A percentile compares a stretch with the other conserved stretches of the same genome.
Conservation (phyloP, 2,329 filamentous ascomycete genomes). For the Metarhizium sp. region DNA sequence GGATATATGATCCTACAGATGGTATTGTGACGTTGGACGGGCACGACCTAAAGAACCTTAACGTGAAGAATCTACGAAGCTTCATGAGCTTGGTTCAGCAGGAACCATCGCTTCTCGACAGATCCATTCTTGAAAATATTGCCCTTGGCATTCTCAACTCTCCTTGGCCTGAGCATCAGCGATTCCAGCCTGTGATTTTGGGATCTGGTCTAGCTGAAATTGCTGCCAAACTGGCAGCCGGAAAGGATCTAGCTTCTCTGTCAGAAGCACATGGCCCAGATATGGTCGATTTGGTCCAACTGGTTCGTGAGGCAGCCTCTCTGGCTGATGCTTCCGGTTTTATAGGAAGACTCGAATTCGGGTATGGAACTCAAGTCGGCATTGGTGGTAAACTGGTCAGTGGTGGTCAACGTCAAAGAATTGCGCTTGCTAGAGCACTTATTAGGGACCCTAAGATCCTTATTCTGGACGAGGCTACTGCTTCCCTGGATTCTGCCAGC, state of each 20-base stretch:
- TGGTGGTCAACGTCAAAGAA: slow-evolving; percentile 51
- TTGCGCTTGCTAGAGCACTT: slow-evolving; percentile 49
- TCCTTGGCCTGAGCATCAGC: slow-evolving; percentile 35
- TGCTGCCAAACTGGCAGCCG: slow-evolving; percentile 21
- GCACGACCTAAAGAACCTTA: slow-evolving; percentile 38
- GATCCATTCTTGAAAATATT: slow-evolving; percentile 45
- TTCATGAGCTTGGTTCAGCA: slow-evolving; percentile 52
- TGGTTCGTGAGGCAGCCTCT: slow-evolving; percentile 40
- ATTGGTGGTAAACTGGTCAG: slow-evolving; percentile 44
- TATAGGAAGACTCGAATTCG: slow-evolving; percentile 32
- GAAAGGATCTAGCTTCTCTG: slow-evolving; percentile 12
- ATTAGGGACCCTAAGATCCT: slow-evolving; percentile 48
- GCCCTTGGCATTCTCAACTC: slow-evolving; percentile 28
- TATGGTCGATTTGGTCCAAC: slow-evolving; percentile 20
- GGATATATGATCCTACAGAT: slow-evolving; percentile 49
- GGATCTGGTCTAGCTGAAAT: slow-evolving; percentile 33
- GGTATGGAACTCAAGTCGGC: slow-evolving; percentile 44
- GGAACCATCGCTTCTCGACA: slow-evolving; percentile 52
- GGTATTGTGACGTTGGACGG: slow-evolving; percentile 30
- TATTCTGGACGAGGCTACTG: slow-evolving; percentile 53
- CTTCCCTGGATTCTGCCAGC: slow-evolving; percentile 48
- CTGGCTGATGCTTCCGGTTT: slow-evolving; percentile 44
- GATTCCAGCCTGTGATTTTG: slow-evolving; percentile 28
- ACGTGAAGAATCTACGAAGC: slow-evolving; percentile 46
- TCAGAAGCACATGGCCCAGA: slow-evolving; percentile 20